Percentiles rank a stretch among this genome's conserved stretches.
phyloP scores from a whole-genome alignment of 2,329 filamentous ascomycete genomes.

The Fusarium clavum region DNA sequence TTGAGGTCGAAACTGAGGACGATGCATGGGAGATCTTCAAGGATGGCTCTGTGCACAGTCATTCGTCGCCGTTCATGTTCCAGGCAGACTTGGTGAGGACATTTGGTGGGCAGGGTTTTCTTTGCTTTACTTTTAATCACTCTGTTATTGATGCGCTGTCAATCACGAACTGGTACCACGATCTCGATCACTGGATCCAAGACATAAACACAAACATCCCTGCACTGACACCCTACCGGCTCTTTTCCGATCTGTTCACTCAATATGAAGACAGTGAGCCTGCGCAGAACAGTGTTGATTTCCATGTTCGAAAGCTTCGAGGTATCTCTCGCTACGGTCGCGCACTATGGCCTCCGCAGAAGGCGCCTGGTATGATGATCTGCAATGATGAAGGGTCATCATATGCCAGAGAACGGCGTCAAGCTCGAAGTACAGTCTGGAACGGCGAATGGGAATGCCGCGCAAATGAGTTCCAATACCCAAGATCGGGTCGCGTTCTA shows the following conservation, averaged over 20 bases:
- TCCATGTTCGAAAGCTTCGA: slow-evolving; percentile 49
- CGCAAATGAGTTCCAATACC: slow-evolving; percentile 45
- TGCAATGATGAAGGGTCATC: slow-evolving; percentile 45
- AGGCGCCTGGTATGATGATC: slow-evolving; percentile 52
- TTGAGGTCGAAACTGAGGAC: slow-evolving; percentile 35
- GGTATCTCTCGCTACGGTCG: slow-evolving; percentile 50
- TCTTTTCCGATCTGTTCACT: slow-evolving; percentile 50
- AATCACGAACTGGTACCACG: slow-evolving; percentile 49
- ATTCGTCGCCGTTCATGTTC: slow-evolving; percentile 49
- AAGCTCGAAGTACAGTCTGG: slow-evolving; percentile 46
- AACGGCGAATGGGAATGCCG: slow-evolving; percentile 45
- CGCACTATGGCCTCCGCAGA: slow-evolving; percentile 51
- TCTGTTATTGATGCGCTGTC: slow-evolving; percentile 52
- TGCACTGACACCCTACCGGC: slow-evolving; percentile 45
- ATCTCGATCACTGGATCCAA: slow-evolving; percentile 49
- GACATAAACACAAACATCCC: slow-evolving; percentile 34
- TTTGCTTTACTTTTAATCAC: slow-evolving; percentile 51
- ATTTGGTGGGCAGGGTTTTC: slow-evolving; percentile 29
- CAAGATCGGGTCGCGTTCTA: slow-evolving; percentile 49
- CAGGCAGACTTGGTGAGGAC: slow-evolving; percentile 44
- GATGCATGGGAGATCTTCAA: slow-evolving; percentile 39
- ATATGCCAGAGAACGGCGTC: slow-evolving; percentile 33
- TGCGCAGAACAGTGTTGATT: slow-evolving; percentile 45
- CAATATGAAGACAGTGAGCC: slow-evolving; percentile 48
- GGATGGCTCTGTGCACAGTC: slow-evolving; percentile 28